phyloP scores from a whole-genome alignment of 2,329 filamentous ascomycete genomes.

The Leptosphaerulina australis region DNA sequence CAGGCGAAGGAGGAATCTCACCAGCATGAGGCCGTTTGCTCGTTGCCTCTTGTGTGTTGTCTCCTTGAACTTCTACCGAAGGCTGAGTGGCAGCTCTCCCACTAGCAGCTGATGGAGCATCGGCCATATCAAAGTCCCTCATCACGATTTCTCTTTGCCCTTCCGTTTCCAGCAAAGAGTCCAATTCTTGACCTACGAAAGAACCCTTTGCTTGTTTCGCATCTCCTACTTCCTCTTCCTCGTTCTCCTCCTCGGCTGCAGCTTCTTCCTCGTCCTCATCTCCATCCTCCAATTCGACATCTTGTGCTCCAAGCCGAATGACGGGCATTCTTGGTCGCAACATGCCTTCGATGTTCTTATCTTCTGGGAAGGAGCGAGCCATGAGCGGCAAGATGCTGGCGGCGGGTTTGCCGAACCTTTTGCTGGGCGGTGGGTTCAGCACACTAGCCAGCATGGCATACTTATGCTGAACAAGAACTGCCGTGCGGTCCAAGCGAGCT shows the following conservation, averaged over 20 bases:
- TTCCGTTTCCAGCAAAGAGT: conserved; percentile 30
- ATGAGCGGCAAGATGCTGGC: conserved; percentile 83
- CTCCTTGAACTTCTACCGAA: background rate
- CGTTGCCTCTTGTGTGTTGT: conserved; percentile 10
- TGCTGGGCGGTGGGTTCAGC: conserved; percentile 73
- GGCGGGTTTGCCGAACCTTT: conserved; percentile 64
- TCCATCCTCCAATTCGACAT: conserved; percentile 31
- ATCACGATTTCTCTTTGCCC: conserved; percentile 15
- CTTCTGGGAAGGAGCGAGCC: conserved; percentile 66
- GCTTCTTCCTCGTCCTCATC: conserved; percentile 34
- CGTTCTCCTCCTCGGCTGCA: conserved; percentile 25
- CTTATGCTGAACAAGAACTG: conserved; percentile 72
- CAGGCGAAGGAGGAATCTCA: conserved; percentile 29
- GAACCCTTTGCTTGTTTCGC: conserved; percentile 61
- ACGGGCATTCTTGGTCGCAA: conserved; percentile 59
- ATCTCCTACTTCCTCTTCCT: conserved; percentile 22
- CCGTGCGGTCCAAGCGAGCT: conserved; percentile 78
- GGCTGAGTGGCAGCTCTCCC: background rate
- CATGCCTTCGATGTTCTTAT: conserved; percentile 73
- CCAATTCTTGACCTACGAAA: conserved; percentile 44
- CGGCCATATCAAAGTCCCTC: conserved; percentile 26
- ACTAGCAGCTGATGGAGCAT: conserved; percentile 7
- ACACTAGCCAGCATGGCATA: conserved; percentile 81
- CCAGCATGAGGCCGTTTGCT: conserved; percentile 36
- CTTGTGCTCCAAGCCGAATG: conserved; percentile 38